phyloP scores from a whole-genome alignment of 1,284 basidiomycete species.

The Cryptococcus floricola region DNA sequence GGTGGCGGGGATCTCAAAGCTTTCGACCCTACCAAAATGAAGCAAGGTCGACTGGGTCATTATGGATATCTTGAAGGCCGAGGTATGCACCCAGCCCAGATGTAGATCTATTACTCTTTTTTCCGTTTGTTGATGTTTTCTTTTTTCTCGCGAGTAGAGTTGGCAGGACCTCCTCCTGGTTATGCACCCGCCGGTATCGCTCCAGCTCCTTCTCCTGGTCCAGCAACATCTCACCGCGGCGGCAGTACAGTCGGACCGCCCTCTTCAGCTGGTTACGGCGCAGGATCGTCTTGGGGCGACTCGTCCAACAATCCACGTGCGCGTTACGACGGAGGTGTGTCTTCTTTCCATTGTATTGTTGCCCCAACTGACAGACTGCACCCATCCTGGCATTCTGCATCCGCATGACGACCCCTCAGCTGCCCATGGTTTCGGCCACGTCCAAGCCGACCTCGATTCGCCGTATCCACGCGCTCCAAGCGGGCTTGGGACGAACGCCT shows the following conservation, averaged over 20 bases:
- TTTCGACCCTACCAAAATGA: conserved; percentile 33
- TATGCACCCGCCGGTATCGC: conserved; percentile 31
- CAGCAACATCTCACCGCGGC: conserved; percentile 1
- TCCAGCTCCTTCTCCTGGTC: neutral
- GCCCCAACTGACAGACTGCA: conserved; percentile 4
- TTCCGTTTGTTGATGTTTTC: neutral
- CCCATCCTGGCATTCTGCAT: neutral
- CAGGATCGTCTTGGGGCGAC: conserved; percentile 22
- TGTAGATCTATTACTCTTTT: neutral
- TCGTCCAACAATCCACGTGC: conserved; percentile 16
- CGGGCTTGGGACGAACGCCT: conserved; percentile 19
- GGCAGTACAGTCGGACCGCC: conserved; percentile 1
- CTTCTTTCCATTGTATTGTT: neutral
- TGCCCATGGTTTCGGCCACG: conserved; percentile 8
- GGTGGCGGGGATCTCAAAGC: conserved; percentile 16
- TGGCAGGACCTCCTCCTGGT: conserved; percentile 36
- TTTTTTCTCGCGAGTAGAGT: conserved; percentile 14
- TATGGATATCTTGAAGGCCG: conserved; percentile 42
- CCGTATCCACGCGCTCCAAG: conserved; percentile 25
- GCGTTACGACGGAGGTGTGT: conserved; percentile 39
- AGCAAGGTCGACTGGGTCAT: conserved; percentile 34
- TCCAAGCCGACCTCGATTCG: conserved; percentile 37
- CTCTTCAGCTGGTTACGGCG: conserved; percentile 2
- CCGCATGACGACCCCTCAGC: conserved; percentile 5
- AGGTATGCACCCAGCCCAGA: conserved; percentile 18